Evolutionary conservation across 2,329 filamentous ascomycete species (phyloP), one percentile per base, ranked within the genome.

Genomic region (Curvularia lunata): DNA sequence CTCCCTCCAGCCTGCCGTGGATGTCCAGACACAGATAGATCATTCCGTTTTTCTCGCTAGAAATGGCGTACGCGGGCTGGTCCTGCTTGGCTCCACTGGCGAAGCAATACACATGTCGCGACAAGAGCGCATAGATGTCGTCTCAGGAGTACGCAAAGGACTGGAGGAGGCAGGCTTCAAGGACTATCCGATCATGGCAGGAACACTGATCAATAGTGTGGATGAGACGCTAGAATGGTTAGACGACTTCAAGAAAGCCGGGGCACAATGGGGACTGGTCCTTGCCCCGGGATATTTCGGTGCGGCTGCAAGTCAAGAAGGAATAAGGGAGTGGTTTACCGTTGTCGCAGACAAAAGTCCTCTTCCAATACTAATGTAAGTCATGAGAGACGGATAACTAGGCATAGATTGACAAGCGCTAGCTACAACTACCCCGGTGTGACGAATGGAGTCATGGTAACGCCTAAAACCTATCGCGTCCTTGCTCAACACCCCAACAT

Each of bases 361-460:
- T 2, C 79, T 89, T 23, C 86, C 86, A 0, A 81, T 89, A 40
- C 72, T 89, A 66, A 83, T 89, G 82, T 86, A 68, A 72, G 83
- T 71, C 8, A 19, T 9, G 7, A 30, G 6, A 2, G 32, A 28
- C 9, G 18, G n/a, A 32, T 16, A 12, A 16, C 3, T 13, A 28
- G 10, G 43, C 8, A 23, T n/a, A 23, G 5, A 8, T 3, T 42
- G 32, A 34, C 46, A 27, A 57, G 32, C 56, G 8, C 34, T 5
- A 86, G 83, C 56, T 88, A 88, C 73, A 84, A 88, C 74, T 88
- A 88, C 75, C 87, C 87, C 1, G 86, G 85, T 50, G 87, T 90
- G 21, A 87, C 86, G 9, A 90, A 89, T 78, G 85, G 86, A 66
- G 79, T 89, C 66, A 81, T 82, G 65, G 80, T 89, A 57, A 77